Base-by-base conservation (phyloP, 1,139 yeast genomes). In the Geotrichum fermentans region DNA sequence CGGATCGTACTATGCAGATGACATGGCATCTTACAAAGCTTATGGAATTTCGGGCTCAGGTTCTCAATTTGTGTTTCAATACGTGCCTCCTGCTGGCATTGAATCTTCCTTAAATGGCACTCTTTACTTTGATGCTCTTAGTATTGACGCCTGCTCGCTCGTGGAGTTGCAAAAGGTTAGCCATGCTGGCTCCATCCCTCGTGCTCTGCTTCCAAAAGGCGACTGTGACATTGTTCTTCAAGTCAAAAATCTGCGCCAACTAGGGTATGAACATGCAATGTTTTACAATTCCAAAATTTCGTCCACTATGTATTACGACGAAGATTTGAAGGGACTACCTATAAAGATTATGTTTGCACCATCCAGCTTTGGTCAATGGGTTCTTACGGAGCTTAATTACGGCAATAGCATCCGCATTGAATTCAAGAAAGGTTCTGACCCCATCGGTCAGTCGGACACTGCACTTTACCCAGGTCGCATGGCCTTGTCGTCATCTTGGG, bases 401-500 rank as follows among this genome's bases (percentile, higher is more conserved):
- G 43, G 43, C 10, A 30, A 44, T 37, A 35, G 21, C 16, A 14
- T 49, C 22, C 30, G 47, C 10, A 16, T 45, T 3, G 24, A 36
- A 7, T 46, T 49, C n/a, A n/a, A n/a, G n/a, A n/a, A n/a, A n/a
- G n/a, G n/a, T n/a, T n/a, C n/a, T 30, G 40, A 39, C 16, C 33
- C 28, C 16, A 29, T 43, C 10, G 16, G 18, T 11, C 48, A 38
- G 5, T n/a, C 18, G 28, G 35, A 35, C 18, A 35, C 26, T 17
- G 34, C 46, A 17, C 29, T 33, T 17, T 22, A 16, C 24, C 38
- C 49, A 21, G 43, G 47, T 7, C 43, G 33, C 18, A 40, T 55
- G 34, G 47, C 49, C 22, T 46, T 43, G 30, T 57, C 48, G 28
- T 51, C 59, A 8, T 52, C 58, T 14, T 51, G 52, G 50, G 60